Conservation (phyloP, 2,329 filamentous ascomycete genomes). For the Claviceps citrina region DNA sequence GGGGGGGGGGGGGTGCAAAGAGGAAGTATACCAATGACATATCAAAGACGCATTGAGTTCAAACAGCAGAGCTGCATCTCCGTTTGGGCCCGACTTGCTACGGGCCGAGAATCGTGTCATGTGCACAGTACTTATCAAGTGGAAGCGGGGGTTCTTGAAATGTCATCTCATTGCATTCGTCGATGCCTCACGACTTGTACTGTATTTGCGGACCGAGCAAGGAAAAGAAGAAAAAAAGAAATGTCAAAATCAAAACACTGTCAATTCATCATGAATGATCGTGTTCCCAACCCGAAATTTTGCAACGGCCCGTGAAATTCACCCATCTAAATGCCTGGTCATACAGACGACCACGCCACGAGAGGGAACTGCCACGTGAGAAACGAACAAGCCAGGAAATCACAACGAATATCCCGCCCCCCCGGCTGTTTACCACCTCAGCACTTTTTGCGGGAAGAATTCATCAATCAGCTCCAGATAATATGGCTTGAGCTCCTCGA, state of each 20-base stretch:
- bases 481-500: slow-evolving; percentile 55
- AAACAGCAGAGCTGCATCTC: too few relatives aligned
- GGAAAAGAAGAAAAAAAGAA: too few relatives aligned
- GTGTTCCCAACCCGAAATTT: background rate
- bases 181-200: too few relatives aligned
- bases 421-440: slow-evolving; percentile 23
- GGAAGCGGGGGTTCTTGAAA: too few relatives aligned
- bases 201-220: too few relatives aligned
- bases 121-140: too few relatives aligned
- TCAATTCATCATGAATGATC: background rate
- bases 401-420: background rate
- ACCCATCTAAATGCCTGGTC: background rate
- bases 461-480: slow-evolving; percentile 28
- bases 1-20: too few relatives aligned
- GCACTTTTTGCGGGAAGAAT: slow-evolving; percentile 24
- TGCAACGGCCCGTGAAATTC: background rate
- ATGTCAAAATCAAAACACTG: background rate
- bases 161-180: too few relatives aligned
- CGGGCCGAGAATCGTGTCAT: too few relatives aligned
- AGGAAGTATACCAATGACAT: too few relatives aligned
- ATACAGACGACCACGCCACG: background rate
- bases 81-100: too few relatives aligned
- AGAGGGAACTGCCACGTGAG: background rate
- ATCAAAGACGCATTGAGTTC: too few relatives aligned
- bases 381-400: background rate